Evolutionary conservation across 306 rosid species (phyloP), one percentile per base, ranked within the genome.

Genomic region (Pyrus bretschneideri): DNA sequence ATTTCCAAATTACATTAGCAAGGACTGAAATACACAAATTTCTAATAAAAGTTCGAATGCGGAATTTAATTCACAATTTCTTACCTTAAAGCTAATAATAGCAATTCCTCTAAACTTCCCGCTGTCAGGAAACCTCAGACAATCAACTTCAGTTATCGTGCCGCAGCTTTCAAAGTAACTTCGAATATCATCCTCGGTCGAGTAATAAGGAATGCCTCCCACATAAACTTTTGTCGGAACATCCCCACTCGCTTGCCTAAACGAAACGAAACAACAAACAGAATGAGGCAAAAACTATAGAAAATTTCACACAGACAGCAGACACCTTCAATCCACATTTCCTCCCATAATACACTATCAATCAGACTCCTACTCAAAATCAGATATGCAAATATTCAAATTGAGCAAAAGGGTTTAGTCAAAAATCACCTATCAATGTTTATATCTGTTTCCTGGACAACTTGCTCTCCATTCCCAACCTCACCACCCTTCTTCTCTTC

Each of bases 51-150:
- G 63, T 30, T 65, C 10, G 25, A 51, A 74, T 35, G 23, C 42
- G 55, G 65, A 44, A 60, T 58, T 11, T 46, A 76, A 52, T 42
- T 1, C 40, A 79, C 21, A 46, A 54, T 66, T 82, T 66, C 78
- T 76, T 69, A 92, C 99, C 97, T 93, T 95, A 78, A 92, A 95
- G 85, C 65, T 87, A 70, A 95, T 85, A 69, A 95, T 83, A 49
- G 97, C 93, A 81, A 95, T 95, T 76, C 99, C 99, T 86, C 95
- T 88, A 74, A 95, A 95, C 77, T 95, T 95, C 59, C 97, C 99
- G 57, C 76, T 95, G 79, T 95, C 99, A 21, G 96, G 96, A 86
- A 95, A 95, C 70, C 4, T 85, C 99, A 92, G 89, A 83, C 96
- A 92, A 82, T 95, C 96, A 83, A 95, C 62, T 75, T 91, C 97